These are phyloP conservation scores for Tylopilus sp. DNA, from an alignment of 768 basidiomycete genomes.

Conservation along the genomic window DNA sequence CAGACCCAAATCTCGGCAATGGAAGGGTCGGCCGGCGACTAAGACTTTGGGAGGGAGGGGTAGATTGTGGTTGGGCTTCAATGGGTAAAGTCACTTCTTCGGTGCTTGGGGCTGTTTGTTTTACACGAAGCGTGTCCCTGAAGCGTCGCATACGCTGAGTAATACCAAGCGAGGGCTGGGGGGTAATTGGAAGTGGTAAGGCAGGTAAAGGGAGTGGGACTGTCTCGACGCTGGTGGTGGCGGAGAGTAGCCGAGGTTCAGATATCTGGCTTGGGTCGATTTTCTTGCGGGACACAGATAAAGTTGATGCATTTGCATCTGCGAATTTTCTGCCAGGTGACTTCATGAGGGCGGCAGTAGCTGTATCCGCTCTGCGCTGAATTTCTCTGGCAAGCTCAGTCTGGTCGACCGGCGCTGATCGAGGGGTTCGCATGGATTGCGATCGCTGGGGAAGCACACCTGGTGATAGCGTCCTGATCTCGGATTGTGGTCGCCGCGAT, in stretches of 20 bases:
- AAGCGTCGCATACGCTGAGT: conserved; percentile 73
- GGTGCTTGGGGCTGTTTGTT: conserved; percentile 42
- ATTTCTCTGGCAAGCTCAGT: conserved; percentile 62
- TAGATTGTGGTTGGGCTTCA: conserved; percentile 39
- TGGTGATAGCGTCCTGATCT: conserved; percentile 13
- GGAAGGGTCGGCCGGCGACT: conserved; percentile 44
- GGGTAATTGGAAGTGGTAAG: conserved; percentile 35
- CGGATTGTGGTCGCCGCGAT: conserved; percentile 1
- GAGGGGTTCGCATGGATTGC: conserved; percentile 38
- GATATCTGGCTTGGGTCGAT: conserved; percentile 65
- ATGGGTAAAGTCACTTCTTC: conserved; percentile 48
- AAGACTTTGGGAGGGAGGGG: conserved; percentile 36
- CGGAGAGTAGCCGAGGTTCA: conserved; percentile 60
- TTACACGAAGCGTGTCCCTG: conserved; percentile 62
- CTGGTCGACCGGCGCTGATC: conserved; percentile 43
- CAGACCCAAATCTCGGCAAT: conserved; percentile 38
- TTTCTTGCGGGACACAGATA: conserved; percentile 48
- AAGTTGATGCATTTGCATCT: conserved; percentile 38
- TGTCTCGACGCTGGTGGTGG: conserved; percentile 65
- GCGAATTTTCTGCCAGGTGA: conserved; percentile 40
- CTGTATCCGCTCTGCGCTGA: conserved; percentile 64
- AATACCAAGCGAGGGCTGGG: conserved; percentile 46
- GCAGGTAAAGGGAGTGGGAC: conserved; percentile 47
- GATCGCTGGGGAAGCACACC: conserved; percentile 25
- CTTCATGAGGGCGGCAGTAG: conserved; percentile 57